A percentile compares a stretch with the other conserved stretches of the same genome.
phyloP scores from a whole-genome alignment of 805 yeast species.

The Lipomyces yamanashiensis region DNA sequence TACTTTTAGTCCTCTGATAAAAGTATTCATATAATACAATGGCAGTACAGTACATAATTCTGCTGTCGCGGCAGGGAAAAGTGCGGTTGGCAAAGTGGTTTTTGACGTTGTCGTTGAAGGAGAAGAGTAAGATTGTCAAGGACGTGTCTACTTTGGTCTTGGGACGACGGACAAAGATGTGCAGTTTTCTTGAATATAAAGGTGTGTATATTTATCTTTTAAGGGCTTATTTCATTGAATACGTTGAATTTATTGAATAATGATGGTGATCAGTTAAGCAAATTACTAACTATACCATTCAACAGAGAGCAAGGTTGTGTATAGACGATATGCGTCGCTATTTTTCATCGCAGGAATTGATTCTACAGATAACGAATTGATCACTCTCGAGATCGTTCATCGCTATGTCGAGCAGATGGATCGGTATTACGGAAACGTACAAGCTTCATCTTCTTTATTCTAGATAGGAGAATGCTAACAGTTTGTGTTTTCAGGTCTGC shows the following conservation, averaged over 20 bases:
- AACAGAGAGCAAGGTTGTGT: conserved; percentile 75
- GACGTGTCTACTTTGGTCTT: conserved; percentile 87
- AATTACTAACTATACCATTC: background rate
- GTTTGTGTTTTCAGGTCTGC: conserved; percentile 49
- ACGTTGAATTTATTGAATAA: background rate
- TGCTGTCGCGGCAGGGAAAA: conserved; percentile 93
- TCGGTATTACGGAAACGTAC: conserved; percentile 56
- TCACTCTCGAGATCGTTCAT: conserved; percentile 85
- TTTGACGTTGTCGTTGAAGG: conserved; percentile 78
- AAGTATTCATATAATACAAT: conserved; percentile 44
- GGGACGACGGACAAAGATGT: conserved; percentile 89
- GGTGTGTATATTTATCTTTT: conserved; percentile 42
- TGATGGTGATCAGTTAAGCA: background rate
- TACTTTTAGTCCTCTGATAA: background rate
- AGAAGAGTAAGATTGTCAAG: conserved; percentile 78
- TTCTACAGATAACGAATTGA: conserved; percentile 80
- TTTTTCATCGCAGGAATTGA: conserved; percentile 89
- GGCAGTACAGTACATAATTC: conserved; percentile 78
- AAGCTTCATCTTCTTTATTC: background rate
- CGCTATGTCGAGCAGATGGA: conserved; percentile 97
- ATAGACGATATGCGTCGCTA: conserved; percentile 89
- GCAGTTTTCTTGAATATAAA: conserved; percentile 86
- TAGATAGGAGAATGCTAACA: background rate
- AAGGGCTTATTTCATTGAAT: background rate
- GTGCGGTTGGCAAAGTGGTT: conserved; percentile 95